Evolutionary conservation across 2,329 filamentous ascomycete genomes (phyloP).

Genomic region (Clarireedia monteithiana): DNA sequence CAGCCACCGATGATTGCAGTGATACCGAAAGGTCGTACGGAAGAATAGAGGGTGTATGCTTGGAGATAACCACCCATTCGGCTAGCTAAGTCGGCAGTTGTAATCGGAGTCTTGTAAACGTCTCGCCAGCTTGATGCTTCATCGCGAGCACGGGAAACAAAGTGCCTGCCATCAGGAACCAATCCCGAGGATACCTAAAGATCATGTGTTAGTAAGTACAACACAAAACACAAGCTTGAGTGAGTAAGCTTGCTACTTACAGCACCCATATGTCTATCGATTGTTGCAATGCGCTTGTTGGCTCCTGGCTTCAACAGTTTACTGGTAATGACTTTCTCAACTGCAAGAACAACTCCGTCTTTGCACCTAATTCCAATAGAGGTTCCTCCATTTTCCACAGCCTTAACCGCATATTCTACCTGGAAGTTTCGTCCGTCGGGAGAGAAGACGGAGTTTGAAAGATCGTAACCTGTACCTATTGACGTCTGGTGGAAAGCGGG

Average conservation of each 20-base stretch:
- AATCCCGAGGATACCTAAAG: constrained; percentile 87
- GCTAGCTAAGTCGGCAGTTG: constrained; percentile 77
- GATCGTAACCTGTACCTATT: constrained; percentile 99
- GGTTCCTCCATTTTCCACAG: constrained; percentile 95
- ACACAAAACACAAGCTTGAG: background rate
- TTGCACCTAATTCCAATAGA: constrained; percentile 95
- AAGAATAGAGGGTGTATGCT: constrained; percentile 95
- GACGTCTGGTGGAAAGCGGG: constrained; percentile 62
- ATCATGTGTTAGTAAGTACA: constrained; percentile 11
- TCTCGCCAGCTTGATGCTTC: constrained; percentile 87
- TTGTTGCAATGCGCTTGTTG: constrained; percentile 94
- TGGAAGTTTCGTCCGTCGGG: constrained; percentile 99
- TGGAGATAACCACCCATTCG: constrained; percentile 95
- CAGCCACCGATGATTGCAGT: constrained; percentile 90
- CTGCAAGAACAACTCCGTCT: constrained; percentile 89
- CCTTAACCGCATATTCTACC: constrained; percentile 97
- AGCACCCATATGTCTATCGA: constrained; percentile 88
- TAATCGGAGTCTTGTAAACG: constrained; percentile 91
- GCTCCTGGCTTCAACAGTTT: constrained; percentile 91
- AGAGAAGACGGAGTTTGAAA: constrained; percentile 99
- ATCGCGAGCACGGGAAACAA: constrained; percentile 87
- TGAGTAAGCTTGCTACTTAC: constrained; percentile 45
- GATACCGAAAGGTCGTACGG: constrained; percentile 92
- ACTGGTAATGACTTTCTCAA: constrained; percentile 93
- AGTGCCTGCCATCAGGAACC: constrained; percentile 90